Base-by-base conservation (phyloP, 108 stramenopile genomes). In the Fragilaria crotonensis region DNA sequence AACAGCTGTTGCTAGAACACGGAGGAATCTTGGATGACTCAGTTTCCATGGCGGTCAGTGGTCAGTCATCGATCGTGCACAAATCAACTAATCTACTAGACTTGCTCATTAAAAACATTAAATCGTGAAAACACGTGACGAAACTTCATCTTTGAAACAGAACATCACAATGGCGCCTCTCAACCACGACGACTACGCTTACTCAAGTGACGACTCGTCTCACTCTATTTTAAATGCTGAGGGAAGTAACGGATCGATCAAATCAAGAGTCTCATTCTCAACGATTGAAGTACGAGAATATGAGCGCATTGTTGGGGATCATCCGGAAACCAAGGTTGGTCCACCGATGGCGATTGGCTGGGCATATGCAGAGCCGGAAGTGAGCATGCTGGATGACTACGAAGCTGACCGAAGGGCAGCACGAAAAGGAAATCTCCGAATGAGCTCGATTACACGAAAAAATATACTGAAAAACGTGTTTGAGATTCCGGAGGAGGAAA, bases 341-440 rank as follows among this genome's bases (percentile, higher is more conserved):
- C 73, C 77, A 2, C 81, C 85, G 0, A 22, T 87, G 5, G 28
- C 71, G 0, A 44, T 87, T n/a, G 79, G 75, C 9, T 83, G 81
- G 79, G 68, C 56, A 4, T 87, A 68, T 45, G 23, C 52, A 5
- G 81, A 83, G 21, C 48, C 63, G 0, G 53, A 57, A 31, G 22
- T 44, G 14, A 41, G 63, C 5, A 50, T 60, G 20, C 36, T 87
- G 19, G 75, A 81, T 2, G 56, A 65, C 21, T 87, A 79, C 49
- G 85, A 87, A 45, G 27, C 7, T 7, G 48, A 68, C n/a, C 70
- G 69, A 5, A 14, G 11, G 11, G 14, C 7, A 14, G 47, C 72
- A n/a, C 59, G 48, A 22, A 64, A 62, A 48, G 25, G 33, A 2
- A 56, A 5, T 4, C n/a, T 18, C 4, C 63, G 67, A 18, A 33